phyloP scores from a whole-genome alignment of 441 rosid species.

The Gossypium lobatum region DNA sequence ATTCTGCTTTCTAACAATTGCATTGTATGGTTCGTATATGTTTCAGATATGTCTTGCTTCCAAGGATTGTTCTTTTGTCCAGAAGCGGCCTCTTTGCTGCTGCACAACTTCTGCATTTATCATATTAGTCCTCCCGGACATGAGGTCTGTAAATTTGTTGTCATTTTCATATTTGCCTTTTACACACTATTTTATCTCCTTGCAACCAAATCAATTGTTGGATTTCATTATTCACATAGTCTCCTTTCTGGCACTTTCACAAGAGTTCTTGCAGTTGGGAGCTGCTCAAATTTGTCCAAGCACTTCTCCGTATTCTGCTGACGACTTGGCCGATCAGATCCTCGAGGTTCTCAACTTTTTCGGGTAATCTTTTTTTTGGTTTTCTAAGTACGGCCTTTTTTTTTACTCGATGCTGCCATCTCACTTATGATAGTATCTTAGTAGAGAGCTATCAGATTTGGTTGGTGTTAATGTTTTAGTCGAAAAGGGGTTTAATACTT shows the following conservation, averaged over 20 bases:
- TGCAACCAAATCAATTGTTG: background rate
- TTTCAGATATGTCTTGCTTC: slow-evolving; percentile 61
- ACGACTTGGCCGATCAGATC: slow-evolving; percentile 64
- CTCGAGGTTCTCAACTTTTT: slow-evolving; percentile 66
- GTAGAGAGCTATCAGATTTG: background rate
- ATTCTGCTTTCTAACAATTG: slow-evolving; percentile 18
- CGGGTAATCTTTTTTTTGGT: slow-evolving; percentile 30
- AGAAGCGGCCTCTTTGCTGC: slow-evolving; percentile 66
- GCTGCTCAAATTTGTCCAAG: slow-evolving; percentile 51
- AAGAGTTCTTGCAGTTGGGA: slow-evolving; percentile 75
- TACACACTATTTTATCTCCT: slow-evolving; percentile 12
- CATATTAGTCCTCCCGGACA: slow-evolving; percentile 81
- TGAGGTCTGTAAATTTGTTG: slow-evolving; percentile 47
- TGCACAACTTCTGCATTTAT: slow-evolving; percentile 72
- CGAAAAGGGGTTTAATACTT: background rate
- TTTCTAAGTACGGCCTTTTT: background rate
- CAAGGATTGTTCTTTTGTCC: slow-evolving; percentile 79
- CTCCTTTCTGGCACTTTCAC: slow-evolving; percentile 36
- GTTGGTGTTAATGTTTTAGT: background rate
- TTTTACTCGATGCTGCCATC: background rate
- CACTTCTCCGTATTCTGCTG: slow-evolving; percentile 39
- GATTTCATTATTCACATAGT: slow-evolving; percentile 33
- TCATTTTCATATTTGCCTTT: slow-evolving; percentile 10
- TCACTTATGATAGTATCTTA: background rate
- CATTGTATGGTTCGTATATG: slow-evolving; percentile 8